Conservation (phyloP, 805 yeast genomes). For the Torulaspora franciscae region DNA sequence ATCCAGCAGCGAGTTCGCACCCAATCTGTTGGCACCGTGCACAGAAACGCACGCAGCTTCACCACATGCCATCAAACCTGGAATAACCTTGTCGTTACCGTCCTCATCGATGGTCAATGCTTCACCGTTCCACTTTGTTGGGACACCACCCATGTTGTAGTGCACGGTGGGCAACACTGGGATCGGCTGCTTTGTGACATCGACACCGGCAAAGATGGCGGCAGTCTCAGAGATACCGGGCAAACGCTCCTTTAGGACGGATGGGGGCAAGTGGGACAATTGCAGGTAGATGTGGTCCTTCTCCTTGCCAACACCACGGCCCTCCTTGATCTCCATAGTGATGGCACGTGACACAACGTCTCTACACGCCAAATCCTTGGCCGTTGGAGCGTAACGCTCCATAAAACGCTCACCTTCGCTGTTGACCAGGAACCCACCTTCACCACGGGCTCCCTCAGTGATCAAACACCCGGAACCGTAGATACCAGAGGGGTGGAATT, state of each 20-base stretch:
- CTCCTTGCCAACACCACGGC: conserved; percentile 97
- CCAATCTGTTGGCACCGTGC: conserved; percentile 98
- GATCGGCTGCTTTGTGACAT: conserved; percentile 98
- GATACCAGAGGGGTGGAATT: conserved; percentile 99
- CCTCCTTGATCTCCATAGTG: conserved; percentile 97
- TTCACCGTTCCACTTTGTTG: conserved; percentile 97
- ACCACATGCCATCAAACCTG: conserved; percentile 96
- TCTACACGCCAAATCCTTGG: conserved; percentile 97
- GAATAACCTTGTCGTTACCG: conserved; percentile 87
- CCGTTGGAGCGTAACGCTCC: conserved; percentile 99
- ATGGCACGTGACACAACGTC: conserved; percentile 98
- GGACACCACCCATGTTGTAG: conserved; percentile 99
- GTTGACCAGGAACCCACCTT: conserved; percentile 96
- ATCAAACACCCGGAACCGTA: conserved; percentile 98
- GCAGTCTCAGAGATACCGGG: conserved; percentile 99
- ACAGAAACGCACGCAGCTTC: conserved; percentile 99
- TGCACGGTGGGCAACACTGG: conserved; percentile 98
- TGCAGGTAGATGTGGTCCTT: conserved; percentile 95
- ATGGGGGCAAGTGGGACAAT: conserved; percentile 87
- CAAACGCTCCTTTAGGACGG: conserved; percentile 87
- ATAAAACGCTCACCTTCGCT: conserved; percentile 98
- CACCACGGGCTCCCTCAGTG: conserved; percentile 99
- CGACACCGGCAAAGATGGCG: conserved; percentile 97
- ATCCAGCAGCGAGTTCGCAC: conserved; percentile 96
- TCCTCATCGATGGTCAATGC: conserved; percentile 73